Evolutionary conservation across 106 monocot genomes (phyloP), one percentile per base, ranked within the genome.

Genomic region (Dendrobium catenatum): DNA sequence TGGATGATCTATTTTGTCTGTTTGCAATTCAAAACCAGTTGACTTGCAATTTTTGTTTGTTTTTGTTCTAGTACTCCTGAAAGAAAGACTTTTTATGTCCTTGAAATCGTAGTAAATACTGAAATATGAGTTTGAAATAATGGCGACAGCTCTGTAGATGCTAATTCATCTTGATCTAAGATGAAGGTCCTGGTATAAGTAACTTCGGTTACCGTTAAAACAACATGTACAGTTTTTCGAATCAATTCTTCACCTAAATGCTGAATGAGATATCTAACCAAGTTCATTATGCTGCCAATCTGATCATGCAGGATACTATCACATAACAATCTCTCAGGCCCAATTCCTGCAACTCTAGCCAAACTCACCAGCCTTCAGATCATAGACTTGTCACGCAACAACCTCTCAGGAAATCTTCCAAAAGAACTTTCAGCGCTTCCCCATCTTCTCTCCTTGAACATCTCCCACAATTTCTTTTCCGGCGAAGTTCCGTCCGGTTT

Each of bases 401-500:
- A 54, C 40, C 83, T 97, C 46, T 82, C 85, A 66, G 97, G 94
- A 4, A 61, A 78, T 47, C 77, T 97, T 55, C 97, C 97, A n/a
- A 89, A 81, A 51, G 85, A 87, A 78, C 89, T 97, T 59, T 83
- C 94, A 29, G 88, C 88, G 41, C 88, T 94, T 56, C 85, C 86
- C 13, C 82, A 82, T 75, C 92, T 94, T 0, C 37, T 64, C 41
- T 78, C 79, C 42, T 94, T 97, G 86, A 94, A 97, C 83, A 83
- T 97, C 73, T 94, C 97, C 49, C 87, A 91, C 84, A 97, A 97
- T 70, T 81, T 80, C 26, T 77, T 97, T 70, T 83, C 89, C 3
- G 97, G 97, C 5, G 89, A 87, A 42, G 83, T 97, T 58, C 97
- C 97, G 18, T 55, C 89, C 0, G 91, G 92, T 48, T 94, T 94